Evolutionary conservation across 148 eudicot genomes (phyloP).

Genomic region (Camellia granthamiana): DNA sequence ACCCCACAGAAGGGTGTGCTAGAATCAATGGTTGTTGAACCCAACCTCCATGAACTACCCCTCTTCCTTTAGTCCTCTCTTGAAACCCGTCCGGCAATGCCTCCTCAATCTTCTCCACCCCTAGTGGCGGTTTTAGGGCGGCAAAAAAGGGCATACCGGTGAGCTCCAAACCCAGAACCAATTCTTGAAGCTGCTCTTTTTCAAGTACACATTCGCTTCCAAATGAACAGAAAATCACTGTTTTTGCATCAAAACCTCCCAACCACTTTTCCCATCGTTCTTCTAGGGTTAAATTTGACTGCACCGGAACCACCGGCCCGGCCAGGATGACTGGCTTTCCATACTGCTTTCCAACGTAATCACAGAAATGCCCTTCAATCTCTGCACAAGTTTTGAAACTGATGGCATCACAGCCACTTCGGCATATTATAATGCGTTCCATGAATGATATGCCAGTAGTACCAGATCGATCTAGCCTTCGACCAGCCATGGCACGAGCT

Average conservation of each 20-base stretch:
- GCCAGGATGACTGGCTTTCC: slow-evolving; percentile 9
- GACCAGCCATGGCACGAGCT: background rate
- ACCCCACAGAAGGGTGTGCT: slow-evolving; percentile 46
- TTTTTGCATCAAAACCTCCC: slow-evolving; percentile 21
- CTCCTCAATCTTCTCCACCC: slow-evolving; percentile 31
- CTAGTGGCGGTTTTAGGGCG: slow-evolving; percentile 47
- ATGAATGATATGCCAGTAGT: background rate
- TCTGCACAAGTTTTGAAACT: slow-evolving; percentile 30
- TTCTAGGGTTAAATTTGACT: slow-evolving; percentile 31
- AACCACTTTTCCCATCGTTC: slow-evolving; percentile 40
- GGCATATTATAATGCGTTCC: background rate
- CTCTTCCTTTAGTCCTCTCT: slow-evolving; percentile 30
- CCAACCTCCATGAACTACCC: slow-evolving; percentile 45
- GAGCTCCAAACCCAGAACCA: slow-evolving; percentile 49
- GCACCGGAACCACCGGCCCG: slow-evolving; percentile 37
- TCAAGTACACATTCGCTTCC: slow-evolving; percentile 46
- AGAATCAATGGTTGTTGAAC: slow-evolving; percentile 50
- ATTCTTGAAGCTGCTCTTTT: slow-evolving; percentile 42
- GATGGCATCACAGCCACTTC: slow-evolving; percentile 20
- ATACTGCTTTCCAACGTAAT: slow-evolving; percentile 16
- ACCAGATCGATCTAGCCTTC: background rate
- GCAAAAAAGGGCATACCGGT: slow-evolving; percentile 53
- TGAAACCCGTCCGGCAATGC: slow-evolving; percentile 43
- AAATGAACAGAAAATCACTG: slow-evolving; percentile 46
- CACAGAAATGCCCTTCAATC: slow-evolving; percentile 29